phyloP scores from a whole-genome alignment of 2,329 filamentous ascomycete genomes.

The Orbilia javanica region DNA sequence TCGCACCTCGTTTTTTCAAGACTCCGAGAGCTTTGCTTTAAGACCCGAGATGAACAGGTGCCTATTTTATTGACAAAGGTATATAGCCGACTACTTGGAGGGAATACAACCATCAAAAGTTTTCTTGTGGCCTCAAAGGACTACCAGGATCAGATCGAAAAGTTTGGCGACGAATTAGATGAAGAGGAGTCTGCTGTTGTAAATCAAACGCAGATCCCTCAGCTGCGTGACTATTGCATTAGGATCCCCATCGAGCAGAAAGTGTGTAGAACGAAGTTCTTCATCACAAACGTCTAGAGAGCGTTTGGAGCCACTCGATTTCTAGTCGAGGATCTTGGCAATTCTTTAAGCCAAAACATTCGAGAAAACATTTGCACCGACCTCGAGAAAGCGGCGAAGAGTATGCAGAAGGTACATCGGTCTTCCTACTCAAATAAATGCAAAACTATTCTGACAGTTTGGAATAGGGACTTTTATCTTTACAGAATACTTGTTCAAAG shows the following conservation, averaged over 20 bases:
- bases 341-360: neutral
- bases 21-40: slow-evolving; percentile 17
- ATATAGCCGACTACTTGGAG: slow-evolving; percentile 9
- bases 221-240: slow-evolving; percentile 32
- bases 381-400: slow-evolving; percentile 1
- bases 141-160: slow-evolving; percentile 21
- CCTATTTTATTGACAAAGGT: slow-evolving; percentile 7
- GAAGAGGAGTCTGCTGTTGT: neutral
- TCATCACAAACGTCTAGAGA: slow-evolving; percentile 29
- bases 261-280: slow-evolving; percentile 3
- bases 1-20: neutral
- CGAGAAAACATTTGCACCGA: slow-evolving; percentile 31
- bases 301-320: slow-evolving; percentile 22
- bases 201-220: slow-evolving; percentile 28
- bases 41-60: slow-evolving; percentile 21
- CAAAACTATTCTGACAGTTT: neutral
- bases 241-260: slow-evolving; percentile 32
- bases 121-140: slow-evolving; percentile 46
- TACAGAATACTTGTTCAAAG: neutral
- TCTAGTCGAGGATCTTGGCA: slow-evolving; percentile 12
- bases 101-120: slow-evolving; percentile 5
- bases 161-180: neutral
- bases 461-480: neutral
- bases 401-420: slow-evolving; percentile 31
- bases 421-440: no score